phyloP scores from a whole-genome alignment of 768 basidiomycete species.

The Boletus speciosus region DNA sequence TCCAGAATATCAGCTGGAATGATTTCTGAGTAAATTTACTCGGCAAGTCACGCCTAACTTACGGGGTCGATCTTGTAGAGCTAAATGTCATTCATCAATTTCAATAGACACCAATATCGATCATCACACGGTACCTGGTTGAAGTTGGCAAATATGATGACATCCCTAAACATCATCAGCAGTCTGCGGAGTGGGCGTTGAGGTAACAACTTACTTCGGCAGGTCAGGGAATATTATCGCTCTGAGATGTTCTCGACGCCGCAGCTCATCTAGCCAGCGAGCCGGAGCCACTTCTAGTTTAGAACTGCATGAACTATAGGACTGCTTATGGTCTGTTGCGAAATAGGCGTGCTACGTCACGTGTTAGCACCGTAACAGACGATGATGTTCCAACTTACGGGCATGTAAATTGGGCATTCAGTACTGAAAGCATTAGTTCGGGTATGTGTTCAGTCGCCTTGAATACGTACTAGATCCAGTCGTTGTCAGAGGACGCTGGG shows the following conservation, averaged over 20 bases:
- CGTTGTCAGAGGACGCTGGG: slow-evolving; percentile 35
- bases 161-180: slow-evolving; percentile 30
- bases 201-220: slow-evolving; percentile 31
- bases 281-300: slow-evolving; percentile 12
- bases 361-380: background rate
- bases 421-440: slow-evolving; percentile 27
- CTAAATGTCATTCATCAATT: slow-evolving; percentile 21
- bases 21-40: slow-evolving; percentile 2
- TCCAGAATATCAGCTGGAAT: slow-evolving; percentile 39
- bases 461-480: slow-evolving; percentile 44
- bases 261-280: slow-evolving; percentile 40
- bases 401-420: slow-evolving; percentile 47
- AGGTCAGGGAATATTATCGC: slow-evolving; percentile 42
- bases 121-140: slow-evolving; percentile 40
- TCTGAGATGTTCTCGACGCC: slow-evolving; percentile 37
- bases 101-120: background rate
- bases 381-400: slow-evolving; percentile 27
- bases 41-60: slow-evolving; percentile 1
- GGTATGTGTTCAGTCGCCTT: background rate
- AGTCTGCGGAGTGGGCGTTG: background rate
- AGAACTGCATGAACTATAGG: slow-evolving; percentile 27
- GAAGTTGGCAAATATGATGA: slow-evolving; percentile 50
- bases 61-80: slow-evolving; percentile 48
- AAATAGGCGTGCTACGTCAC: slow-evolving; percentile 43
- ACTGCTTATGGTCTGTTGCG: slow-evolving; percentile 49